phyloP scores from a whole-genome alignment of 2,329 filamentous ascomycete genomes.

The Arachnopeziza araneosa region DNA sequence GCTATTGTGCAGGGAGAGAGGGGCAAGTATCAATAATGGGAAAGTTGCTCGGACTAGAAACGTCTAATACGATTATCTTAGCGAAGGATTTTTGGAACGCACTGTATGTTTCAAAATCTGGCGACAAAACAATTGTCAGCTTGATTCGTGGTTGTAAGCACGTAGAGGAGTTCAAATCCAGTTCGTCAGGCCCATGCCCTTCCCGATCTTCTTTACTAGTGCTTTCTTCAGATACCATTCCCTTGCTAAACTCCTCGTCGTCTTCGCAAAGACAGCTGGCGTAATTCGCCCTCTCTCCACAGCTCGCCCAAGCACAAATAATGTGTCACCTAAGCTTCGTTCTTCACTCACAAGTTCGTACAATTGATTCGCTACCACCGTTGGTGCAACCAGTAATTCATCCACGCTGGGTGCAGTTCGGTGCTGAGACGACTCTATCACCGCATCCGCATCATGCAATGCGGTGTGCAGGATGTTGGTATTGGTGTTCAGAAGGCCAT shows the following conservation, averaged over 20 bases:
- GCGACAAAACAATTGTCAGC: neutral
- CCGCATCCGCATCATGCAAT: slow-evolving; percentile 70
- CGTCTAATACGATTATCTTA: neutral
- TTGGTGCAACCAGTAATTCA: slow-evolving; percentile 87
- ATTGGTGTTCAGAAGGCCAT: slow-evolving; percentile 68
- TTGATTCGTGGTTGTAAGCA: neutral
- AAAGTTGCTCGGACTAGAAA: neutral
- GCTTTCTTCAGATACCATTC: slow-evolving; percentile 85
- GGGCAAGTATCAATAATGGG: slow-evolving; percentile 4
- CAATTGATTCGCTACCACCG: slow-evolving; percentile 85
- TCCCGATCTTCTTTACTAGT: slow-evolving; percentile 69
- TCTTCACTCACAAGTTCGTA: slow-evolving; percentile 89
- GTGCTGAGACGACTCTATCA: slow-evolving; percentile 66
- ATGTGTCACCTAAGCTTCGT: slow-evolving; percentile 75
- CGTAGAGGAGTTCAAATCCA: neutral
- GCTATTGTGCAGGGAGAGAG: slow-evolving; percentile 24
- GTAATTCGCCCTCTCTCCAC: slow-evolving; percentile 67
- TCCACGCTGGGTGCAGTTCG: slow-evolving; percentile 74
- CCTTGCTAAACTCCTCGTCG: slow-evolving; percentile 66
- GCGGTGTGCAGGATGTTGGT: slow-evolving; percentile 71
- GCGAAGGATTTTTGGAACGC: neutral
- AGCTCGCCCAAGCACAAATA: slow-evolving; percentile 74
- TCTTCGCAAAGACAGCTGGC: slow-evolving; percentile 71
- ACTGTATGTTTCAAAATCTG: neutral
- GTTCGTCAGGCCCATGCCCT: slow-evolving; percentile 61